These are phyloP conservation scores for Pelargonium cotyledonis DNA, from an alignment of 441 rosid species.

Conservation along the genomic window DNA sequence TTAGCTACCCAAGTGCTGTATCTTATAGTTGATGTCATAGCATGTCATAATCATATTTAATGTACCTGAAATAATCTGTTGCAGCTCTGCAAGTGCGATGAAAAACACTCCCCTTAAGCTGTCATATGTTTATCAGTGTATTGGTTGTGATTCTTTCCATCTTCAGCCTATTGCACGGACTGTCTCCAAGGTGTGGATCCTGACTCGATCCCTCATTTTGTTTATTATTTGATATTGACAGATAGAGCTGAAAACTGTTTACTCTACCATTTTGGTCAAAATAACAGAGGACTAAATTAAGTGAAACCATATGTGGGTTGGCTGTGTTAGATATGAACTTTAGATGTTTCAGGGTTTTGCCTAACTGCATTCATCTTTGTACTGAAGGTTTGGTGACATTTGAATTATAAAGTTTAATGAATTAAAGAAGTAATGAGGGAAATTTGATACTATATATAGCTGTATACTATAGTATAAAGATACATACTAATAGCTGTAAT, in stretches of 20 bases:
- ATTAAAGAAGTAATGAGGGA: too few species aligned
- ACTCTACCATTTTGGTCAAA: not conserved
- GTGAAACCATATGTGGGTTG: too few species aligned
- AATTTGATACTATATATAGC: too few species aligned
- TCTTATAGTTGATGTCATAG: conserved; percentile 9
- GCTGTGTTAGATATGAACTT: too few species aligned
- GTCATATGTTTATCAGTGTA: conserved; percentile 91
- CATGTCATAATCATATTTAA: conserved; percentile 14
- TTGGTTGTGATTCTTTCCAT: conserved; percentile 95
- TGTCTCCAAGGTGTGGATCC: conserved; percentile 57
- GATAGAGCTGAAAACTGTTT: conserved; percentile 4
- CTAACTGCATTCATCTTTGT: too few species aligned
- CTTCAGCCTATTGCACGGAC: conserved; percentile 88
- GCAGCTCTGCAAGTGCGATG: conserved; percentile 97
- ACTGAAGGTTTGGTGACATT: too few species aligned
- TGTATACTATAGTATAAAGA: too few species aligned
- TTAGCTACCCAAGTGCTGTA: not conserved
- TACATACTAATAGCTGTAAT: too few species aligned
- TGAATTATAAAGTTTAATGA: too few species aligned
- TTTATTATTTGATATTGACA: not conserved
- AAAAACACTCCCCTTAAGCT: conserved; percentile 98
- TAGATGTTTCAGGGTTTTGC: too few species aligned
- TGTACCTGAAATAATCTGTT: conserved; percentile 20
- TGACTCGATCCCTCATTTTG: conserved; percentile 11
- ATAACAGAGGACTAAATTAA: too few species aligned